These are phyloP conservation scores for Pyricularia sp. DNA, from an alignment of 2,329 filamentous ascomycete species.

Conservation along the genomic window DNA sequence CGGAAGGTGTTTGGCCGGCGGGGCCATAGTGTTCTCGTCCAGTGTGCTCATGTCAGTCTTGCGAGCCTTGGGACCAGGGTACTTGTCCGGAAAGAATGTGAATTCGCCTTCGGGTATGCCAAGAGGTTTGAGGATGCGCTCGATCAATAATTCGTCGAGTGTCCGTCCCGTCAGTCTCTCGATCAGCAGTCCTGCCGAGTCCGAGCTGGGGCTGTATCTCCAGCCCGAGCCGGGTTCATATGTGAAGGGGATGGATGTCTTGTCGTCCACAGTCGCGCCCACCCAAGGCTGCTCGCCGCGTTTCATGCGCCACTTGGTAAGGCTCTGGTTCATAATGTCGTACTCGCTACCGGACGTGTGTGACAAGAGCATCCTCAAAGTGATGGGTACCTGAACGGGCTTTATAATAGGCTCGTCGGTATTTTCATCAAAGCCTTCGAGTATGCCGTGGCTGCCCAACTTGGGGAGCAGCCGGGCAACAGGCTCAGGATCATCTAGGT, in stretches of 20 bases:
- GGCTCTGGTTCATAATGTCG: slow-evolving; percentile 39
- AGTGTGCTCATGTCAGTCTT: not conserved
- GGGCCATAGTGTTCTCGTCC: not conserved
- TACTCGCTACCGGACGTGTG: slow-evolving; percentile 51
- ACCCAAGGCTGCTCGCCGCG: slow-evolving; percentile 20
- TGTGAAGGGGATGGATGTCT: slow-evolving; percentile 31
- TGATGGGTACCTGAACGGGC: slow-evolving; percentile 26
- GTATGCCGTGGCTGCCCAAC: not conserved
- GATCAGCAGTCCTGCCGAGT: slow-evolving; percentile 28
- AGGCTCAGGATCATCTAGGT: not conserved
- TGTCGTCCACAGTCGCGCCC: slow-evolving; percentile 21
- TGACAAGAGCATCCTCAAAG: slow-evolving; percentile 46
- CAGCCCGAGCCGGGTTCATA: slow-evolving; percentile 37
- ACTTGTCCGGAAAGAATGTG: not conserved
- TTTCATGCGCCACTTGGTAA: slow-evolving; percentile 37
- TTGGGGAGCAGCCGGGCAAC: not conserved
- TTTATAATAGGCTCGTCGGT: slow-evolving; percentile 30
- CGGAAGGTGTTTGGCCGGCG: not conserved
- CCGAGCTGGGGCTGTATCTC: slow-evolving; percentile 36
- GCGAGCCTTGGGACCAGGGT: not conserved
- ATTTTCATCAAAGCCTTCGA: not conserved
- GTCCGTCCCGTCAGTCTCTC: not conserved
- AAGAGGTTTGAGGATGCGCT: slow-evolving; percentile 33
- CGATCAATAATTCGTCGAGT: slow-evolving; percentile 33
- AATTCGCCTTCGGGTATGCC: slow-evolving; percentile 16